Percentiles rank a stretch among this genome's conserved stretches.
phyloP scores from a whole-genome alignment of 495 filamentous ascomycete genomes.

The Aspergillus steynii region DNA sequence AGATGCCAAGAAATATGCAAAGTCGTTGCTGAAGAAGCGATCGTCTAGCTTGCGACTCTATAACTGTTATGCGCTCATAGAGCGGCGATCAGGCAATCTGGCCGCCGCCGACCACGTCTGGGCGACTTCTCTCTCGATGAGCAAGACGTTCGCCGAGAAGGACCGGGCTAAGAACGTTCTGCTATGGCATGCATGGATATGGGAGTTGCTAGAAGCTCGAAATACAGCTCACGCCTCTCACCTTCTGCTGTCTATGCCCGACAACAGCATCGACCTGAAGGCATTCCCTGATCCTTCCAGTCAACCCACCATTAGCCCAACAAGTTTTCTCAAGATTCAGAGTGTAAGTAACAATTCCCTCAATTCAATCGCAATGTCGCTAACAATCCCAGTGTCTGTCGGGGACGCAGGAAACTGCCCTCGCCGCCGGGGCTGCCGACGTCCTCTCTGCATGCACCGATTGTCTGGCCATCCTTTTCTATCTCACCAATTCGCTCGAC shows the following conservation, averaged over 20 bases:
- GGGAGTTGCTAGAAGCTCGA: conserved; percentile 59
- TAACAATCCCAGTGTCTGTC: conserved; percentile 50
- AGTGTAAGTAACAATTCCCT: conserved; percentile 34
- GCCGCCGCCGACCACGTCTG: conserved; percentile 64
- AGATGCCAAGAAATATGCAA: conserved; percentile 69
- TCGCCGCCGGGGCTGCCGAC: conserved; percentile 46
- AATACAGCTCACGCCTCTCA: conserved; percentile 48
- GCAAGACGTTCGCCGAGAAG: conserved; percentile 35
- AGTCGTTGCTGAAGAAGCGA: conserved; percentile 66
- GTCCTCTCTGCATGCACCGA: conserved; percentile 58
- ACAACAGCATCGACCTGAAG: conserved; percentile 28
- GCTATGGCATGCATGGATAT: conserved; percentile 72
- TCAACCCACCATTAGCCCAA: conserved; percentile 29
- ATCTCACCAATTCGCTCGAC: conserved; percentile 48
- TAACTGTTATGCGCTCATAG: conserved; percentile 74
- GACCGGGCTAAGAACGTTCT: conserved; percentile 47
- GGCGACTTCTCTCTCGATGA: conserved; percentile 61
- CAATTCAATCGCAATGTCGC: not conserved
- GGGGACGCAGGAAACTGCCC: conserved; percentile 54
- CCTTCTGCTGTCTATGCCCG: conserved; percentile 45
- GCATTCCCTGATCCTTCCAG: conserved; percentile 21
- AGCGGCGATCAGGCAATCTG: conserved; percentile 57
- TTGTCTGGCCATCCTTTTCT: conserved; percentile 62
- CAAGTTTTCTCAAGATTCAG: conserved; percentile 54
- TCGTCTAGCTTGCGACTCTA: conserved; percentile 68